Evolutionary conservation across 1,284 basidiomycete genomes (phyloP).

Genomic region (Boletus smithii): DNA sequence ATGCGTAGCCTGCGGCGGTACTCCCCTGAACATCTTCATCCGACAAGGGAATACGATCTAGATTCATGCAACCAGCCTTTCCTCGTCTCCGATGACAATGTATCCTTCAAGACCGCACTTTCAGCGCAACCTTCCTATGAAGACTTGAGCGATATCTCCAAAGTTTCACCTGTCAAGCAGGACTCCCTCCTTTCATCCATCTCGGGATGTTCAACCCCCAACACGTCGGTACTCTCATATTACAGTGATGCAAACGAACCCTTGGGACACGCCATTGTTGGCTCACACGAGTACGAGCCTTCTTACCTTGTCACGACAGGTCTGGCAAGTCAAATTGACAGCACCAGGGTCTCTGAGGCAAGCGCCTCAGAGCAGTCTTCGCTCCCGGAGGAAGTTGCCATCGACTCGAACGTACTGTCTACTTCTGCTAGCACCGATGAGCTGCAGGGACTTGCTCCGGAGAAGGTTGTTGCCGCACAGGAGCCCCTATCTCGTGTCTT

Average conservation of each 20-base stretch:
- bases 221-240: constrained; percentile 28
- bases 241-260: constrained; percentile 16
- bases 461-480: constrained; percentile 1
- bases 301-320: neutral
- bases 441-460: neutral
- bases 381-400: neutral
- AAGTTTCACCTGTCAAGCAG: constrained; percentile 17
- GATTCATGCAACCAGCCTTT: constrained; percentile 16
- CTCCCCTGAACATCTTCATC: constrained; percentile 11
- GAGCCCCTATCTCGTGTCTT: neutral
- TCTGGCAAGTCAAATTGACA: neutral
- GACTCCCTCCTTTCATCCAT: constrained; percentile 13
- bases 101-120: constrained; percentile 28
- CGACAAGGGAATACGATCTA: constrained; percentile 8
- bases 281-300: neutral
- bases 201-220: constrained; percentile 22
- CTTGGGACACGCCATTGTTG: constrained; percentile 1
- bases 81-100: constrained; percentile 22
- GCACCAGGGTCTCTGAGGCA: neutral
- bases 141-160: constrained; percentile 18
- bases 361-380: neutral
- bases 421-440: neutral
- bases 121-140: constrained; percentile 28
- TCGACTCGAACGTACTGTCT: neutral
- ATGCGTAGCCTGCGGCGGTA: neutral